These are phyloP conservation scores for Phlyctochytrium planicorne DNA, from an alignment of 192 early-diverging fungal species.

Conservation along the genomic window DNA sequence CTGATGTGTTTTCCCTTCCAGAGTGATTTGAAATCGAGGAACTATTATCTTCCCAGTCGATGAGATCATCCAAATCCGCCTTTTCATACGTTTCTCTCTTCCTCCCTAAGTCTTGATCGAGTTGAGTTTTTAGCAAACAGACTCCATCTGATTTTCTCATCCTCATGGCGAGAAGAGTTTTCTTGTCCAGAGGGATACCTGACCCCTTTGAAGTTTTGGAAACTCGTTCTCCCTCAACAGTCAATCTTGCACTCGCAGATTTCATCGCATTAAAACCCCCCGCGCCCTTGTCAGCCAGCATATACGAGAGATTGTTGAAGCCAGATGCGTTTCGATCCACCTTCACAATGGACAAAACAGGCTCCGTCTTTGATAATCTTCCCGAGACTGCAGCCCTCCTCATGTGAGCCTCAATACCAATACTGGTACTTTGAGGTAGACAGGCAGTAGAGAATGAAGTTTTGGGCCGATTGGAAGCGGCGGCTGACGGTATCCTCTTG, in stretches of 20 bases:
- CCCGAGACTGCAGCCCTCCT: not conserved
- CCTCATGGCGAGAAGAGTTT: not conserved
- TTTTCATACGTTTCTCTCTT: not conserved
- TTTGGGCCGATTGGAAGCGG: not conserved
- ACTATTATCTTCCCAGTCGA: constrained; percentile 1
- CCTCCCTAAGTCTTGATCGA: too few species aligned
- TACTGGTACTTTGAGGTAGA: not conserved
- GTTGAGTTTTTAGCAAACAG: too few species aligned
- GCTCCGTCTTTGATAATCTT: constrained; percentile 2
- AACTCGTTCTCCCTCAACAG: not conserved
- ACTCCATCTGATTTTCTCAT: not conserved
- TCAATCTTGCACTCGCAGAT: not conserved
- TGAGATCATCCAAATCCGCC: not conserved
- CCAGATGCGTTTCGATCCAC: not conserved
- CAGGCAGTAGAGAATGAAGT: not conserved
- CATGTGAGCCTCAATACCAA: constrained; percentile 1
- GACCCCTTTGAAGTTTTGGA: not conserved
- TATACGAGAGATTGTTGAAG: not conserved
- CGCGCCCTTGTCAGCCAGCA: not conserved
- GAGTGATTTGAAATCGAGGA: not conserved
- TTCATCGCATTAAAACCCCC: too few species aligned
- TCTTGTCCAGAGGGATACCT: too few species aligned
- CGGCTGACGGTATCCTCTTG: not conserved
- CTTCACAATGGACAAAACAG: not conserved
- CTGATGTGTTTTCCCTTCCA: too few species aligned